Conservation (phyloP, 73 alveolate species). For the Durusdinium trenchii region DNA sequence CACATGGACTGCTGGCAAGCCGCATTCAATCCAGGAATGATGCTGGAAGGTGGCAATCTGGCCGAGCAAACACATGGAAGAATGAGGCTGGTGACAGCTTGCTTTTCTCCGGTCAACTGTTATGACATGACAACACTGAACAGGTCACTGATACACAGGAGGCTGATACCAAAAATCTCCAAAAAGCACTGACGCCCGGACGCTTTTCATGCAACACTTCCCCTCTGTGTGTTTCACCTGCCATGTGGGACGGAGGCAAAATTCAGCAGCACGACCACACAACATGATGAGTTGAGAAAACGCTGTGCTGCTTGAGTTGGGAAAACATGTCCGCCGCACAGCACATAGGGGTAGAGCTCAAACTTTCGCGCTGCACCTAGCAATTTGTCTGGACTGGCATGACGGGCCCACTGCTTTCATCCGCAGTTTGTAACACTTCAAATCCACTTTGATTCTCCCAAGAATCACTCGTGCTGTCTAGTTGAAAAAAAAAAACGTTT, state of each 20-base stretch:
- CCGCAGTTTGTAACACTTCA: background rate
- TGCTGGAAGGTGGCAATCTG: background rate
- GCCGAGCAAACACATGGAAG: background rate
- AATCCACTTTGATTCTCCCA: no score
- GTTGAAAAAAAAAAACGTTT: no score
- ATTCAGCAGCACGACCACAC: no score
- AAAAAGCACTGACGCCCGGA: background rate
- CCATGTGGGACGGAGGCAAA: background rate
- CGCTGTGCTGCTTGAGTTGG: background rate
- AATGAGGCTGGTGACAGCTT: background rate
- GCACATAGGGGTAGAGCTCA: conserved; percentile 92
- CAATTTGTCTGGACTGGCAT: no score
- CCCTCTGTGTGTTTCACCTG: conserved; percentile 51
- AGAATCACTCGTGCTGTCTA: no score
- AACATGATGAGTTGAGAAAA: background rate
- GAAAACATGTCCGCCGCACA: conserved; percentile 16
- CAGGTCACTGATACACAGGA: background rate
- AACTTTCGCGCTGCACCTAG: conserved; percentile 49
- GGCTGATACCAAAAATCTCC: background rate
- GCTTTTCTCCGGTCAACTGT: background rate
- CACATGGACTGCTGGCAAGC: no score
- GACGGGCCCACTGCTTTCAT: no score
- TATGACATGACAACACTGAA: background rate
- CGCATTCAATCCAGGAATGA: no score
- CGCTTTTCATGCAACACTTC: background rate